Conservation (phyloP, 2,329 filamentous ascomycete genomes). For the Monascus ruber region DNA sequence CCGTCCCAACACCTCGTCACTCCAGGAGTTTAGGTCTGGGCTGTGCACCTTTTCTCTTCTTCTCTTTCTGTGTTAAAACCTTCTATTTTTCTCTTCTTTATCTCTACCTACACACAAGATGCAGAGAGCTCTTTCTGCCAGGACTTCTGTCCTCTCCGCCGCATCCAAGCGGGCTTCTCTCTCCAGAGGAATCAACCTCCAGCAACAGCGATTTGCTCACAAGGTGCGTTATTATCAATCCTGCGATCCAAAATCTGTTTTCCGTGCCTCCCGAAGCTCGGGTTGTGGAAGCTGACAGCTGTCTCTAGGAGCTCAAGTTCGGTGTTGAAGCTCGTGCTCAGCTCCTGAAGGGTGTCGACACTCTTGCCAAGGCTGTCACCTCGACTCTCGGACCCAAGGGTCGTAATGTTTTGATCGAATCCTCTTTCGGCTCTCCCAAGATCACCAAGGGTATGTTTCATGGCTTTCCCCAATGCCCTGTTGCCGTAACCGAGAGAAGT, state of each 20-base stretch:
- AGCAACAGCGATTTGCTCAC: slow-evolving; percentile 93
- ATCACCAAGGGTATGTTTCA: slow-evolving; percentile 82
- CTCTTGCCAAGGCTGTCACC: slow-evolving; percentile 87
- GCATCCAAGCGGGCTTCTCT: slow-evolving; percentile 46
- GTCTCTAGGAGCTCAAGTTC: slow-evolving; percentile 81
- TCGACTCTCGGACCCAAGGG: slow-evolving; percentile 97
- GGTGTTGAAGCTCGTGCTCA: slow-evolving; percentile 86
- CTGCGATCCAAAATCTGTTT: slow-evolving; percentile 1
- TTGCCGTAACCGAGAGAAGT: not conserved
- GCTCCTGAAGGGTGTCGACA: slow-evolving; percentile 89
- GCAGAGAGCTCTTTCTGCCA: slow-evolving; percentile 87
- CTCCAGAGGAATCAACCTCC: slow-evolving; percentile 56
- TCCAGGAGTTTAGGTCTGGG: slow-evolving; percentile 24
- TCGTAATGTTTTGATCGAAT: slow-evolving; percentile 96
- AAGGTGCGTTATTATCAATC: slow-evolving; percentile 53
- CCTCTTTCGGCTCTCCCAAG: slow-evolving; percentile 96
- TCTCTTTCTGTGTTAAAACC: slow-evolving; percentile 12
- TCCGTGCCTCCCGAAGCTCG: slow-evolving; percentile 12
- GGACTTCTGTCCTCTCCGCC: slow-evolving; percentile 66
- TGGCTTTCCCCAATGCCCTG: not conserved
- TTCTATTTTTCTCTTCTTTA: slow-evolving; percentile 10
- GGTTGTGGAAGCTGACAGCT: slow-evolving; percentile 17
- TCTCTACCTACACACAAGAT: slow-evolving; percentile 45
- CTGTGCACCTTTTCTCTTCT: slow-evolving; percentile 5
- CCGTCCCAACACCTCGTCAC: slow-evolving; percentile 19